Conservation (phyloP, 257 asterid genomes). For the Sherardia arvensis region DNA sequence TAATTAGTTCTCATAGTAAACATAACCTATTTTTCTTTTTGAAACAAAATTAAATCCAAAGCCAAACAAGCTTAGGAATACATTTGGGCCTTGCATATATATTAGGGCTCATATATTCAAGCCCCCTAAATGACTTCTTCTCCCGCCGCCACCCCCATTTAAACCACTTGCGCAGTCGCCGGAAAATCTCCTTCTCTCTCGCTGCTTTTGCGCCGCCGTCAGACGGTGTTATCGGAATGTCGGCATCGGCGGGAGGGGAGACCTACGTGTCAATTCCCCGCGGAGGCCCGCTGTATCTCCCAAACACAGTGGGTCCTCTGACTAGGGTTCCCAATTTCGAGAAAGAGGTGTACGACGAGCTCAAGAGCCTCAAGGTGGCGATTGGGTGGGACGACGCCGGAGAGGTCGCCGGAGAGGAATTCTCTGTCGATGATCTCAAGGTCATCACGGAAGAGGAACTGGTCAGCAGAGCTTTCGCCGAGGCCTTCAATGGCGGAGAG, state of each 20-base stretch:
- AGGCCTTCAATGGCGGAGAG: conserved; percentile 64
- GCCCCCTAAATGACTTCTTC: neutral
- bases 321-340: conserved; percentile 6
- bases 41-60: no score
- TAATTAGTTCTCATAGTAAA: no score
- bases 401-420: conserved; percentile 42
- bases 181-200: neutral
- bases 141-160: neutral
- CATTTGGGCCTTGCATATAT: neutral
- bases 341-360: neutral
- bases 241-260: neutral
- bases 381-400: conserved; percentile 27
- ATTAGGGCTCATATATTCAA: neutral
- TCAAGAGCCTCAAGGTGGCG: conserved; percentile 51
- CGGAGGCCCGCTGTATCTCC: neutral
- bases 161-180: neutral
- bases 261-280: neutral
- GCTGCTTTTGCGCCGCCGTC: neutral
- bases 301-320: neutral
- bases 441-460: conserved; percentile 69
- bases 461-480: conserved; percentile 65
- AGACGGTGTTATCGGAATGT: neutral
- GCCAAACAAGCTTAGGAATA: neutral
- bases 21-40: no score
- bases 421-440: conserved; percentile 71